Percentiles rank a stretch among this genome's conserved stretches.
Evolutionary conservation across 2,329 filamentous ascomycete genomes (phyloP).

Genomic region (Aspergillus brasiliensis): DNA sequence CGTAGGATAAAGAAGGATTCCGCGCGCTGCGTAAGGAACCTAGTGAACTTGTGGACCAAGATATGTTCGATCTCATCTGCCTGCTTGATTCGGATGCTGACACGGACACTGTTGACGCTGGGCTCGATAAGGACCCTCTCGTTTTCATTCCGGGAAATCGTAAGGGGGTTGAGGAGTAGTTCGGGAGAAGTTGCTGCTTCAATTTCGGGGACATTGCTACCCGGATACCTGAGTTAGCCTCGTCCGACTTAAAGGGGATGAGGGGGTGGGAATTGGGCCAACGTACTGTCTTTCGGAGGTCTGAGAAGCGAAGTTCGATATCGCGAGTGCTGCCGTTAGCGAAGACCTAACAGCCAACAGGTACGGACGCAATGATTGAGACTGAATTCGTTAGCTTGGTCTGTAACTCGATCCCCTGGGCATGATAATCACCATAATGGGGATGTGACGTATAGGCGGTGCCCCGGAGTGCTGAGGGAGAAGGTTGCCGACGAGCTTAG

Average conservation of each 20-base stretch:
- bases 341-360: constrained; percentile 94
- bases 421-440: constrained; percentile 31
- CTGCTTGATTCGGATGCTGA: constrained; percentile 99
- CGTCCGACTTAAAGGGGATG: background rate
- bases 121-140: constrained; percentile 96
- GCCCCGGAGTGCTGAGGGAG: background rate
- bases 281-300: constrained; percentile 77
- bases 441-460: constrained; percentile 19
- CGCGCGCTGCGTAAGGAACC: constrained; percentile 92
- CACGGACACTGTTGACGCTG: constrained; percentile 92
- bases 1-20: constrained; percentile 96
- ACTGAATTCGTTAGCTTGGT: constrained; percentile 54
- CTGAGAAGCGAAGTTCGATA: constrained; percentile 97
- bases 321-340: constrained; percentile 87
- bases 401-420: background rate
- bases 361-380: constrained; percentile 95
- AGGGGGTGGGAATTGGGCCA: background rate
- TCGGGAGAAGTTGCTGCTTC: constrained; percentile 92
- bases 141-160: constrained; percentile 92
- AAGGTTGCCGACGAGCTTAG: background rate
- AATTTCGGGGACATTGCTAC: constrained; percentile 86
- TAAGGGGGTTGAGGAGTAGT: constrained; percentile 87
- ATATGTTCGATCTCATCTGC: constrained; percentile 99
- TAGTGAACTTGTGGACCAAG: constrained; percentile 95
- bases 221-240: background rate